Base-by-base conservation (phyloP, 2,329 filamentous ascomycete species). In the Fusarium sp. region DNA sequence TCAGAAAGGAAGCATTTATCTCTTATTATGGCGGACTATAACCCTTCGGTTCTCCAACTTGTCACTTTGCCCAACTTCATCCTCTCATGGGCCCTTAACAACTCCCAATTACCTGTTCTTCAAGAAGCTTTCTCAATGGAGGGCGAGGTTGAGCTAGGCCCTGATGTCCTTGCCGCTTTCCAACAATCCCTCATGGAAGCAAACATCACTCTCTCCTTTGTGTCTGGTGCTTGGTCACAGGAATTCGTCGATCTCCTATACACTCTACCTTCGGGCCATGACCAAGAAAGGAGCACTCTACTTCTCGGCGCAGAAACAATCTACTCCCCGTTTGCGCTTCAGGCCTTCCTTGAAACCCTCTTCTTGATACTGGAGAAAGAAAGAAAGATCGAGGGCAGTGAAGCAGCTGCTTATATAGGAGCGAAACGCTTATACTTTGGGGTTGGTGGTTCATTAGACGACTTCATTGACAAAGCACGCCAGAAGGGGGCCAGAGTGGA, bases 401-500 rank as follows among this genome's bases (percentile, higher is more conserved):
- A 83, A 55, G 88, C 89, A 0, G 87, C 87, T 52, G 90, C 91
- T 2, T 83, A 94, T 23, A 86, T 95, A 8, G 93, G 88, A 5
- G 93, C 93, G 2, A 96, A 96, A 83, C 88, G 89, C 71, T 85
- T 95, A 14, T 96, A 96, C 80, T 96, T 96, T 80, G 93, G 93
- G 5, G 93, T 96, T 8, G 93, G 93, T 0, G 93, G 93, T 1
- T 94, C 92, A 23, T 86, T 96, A 26, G 91, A 94, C 78, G 92
- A 93, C 71, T 93, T 96, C 73, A 82, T 90, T 50, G 80, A 84
- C 54, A 83, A 81, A 69, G 86, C 89, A 44, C 81, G 81, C 59
- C 81, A 78, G 1, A 83, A 83, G 40, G 89, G 88, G 5, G 84
- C 82, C 14, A 69, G 73, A 5, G 85, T 91, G 38, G 79, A 83